Percentiles rank a stretch among this genome's conserved stretches.
phyloP scores from a whole-genome alignment of 257 asterid species.

The Petunia axillaris region DNA sequence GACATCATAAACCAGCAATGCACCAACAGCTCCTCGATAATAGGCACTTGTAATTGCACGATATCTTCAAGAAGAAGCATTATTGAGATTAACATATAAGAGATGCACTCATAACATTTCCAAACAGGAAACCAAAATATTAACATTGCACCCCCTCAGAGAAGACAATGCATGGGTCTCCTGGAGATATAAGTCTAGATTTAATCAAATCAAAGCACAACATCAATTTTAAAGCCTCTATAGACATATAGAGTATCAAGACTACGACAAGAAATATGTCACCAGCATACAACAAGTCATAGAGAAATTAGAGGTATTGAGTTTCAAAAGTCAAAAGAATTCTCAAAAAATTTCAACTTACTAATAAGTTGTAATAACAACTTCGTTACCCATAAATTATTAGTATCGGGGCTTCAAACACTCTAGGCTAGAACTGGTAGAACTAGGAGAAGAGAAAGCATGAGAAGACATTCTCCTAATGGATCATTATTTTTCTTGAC shows the following conservation, averaged over 20 bases:
- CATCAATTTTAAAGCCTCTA: not conserved
- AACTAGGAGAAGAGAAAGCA: not conserved
- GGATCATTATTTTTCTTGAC: not conserved
- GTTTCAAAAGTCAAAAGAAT: no score
- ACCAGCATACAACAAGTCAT: not conserved
- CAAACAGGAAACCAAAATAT: not conserved
- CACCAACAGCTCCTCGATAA: constrained; percentile 78
- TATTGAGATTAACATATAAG: not conserved
- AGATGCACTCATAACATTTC: not conserved
- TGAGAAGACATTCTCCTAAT: not conserved
- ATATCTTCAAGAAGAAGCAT: constrained; percentile 43
- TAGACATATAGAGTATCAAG: no score
- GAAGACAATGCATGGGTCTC: constrained; percentile 7
- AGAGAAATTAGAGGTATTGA: not conserved
- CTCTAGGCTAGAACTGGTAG: not conserved
- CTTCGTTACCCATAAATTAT: no score
- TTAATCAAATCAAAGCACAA: not conserved
- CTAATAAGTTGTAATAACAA: no score
- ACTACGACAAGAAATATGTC: not conserved
- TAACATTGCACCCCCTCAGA: not conserved
- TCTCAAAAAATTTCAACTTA: no score
- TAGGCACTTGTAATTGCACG: constrained; percentile 85
- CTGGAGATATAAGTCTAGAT: not conserved
- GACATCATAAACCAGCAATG: constrained; percentile 68
- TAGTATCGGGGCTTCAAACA: not conserved